Conservation (phyloP, 352 stramenopile genomes). For the Pythium inflatum region DNA sequence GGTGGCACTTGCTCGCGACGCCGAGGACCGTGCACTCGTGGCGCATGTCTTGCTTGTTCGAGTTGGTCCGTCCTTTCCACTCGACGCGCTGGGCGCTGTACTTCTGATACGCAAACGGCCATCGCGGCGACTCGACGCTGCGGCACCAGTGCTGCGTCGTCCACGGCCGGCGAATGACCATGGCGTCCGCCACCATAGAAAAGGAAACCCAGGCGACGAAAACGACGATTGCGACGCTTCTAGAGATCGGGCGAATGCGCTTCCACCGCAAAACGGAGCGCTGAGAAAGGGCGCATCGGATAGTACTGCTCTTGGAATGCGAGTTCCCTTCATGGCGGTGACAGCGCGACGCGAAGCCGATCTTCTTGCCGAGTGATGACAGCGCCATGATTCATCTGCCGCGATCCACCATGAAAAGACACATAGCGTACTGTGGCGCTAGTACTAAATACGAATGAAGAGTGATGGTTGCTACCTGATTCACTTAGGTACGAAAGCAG, state of each 20-base stretch:
- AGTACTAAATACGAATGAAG: too few relatives aligned
- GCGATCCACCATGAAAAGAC: too few relatives aligned
- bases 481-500: constrained; percentile 21
- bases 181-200: constrained; percentile 19
- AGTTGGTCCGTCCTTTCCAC: constrained; percentile 86
- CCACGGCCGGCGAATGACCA: constrained; percentile 85
- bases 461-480: neutral
- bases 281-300: too few relatives aligned
- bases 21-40: constrained; percentile 89
- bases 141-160: constrained; percentile 88
- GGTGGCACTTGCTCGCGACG: constrained; percentile 93
- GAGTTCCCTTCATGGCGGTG: too few relatives aligned
- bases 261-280: too few relatives aligned
- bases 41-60: constrained; percentile 92
- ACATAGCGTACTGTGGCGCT: too few relatives aligned
- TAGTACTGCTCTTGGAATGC: too few relatives aligned
- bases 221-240: neutral
- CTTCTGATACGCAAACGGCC: constrained; percentile 96
- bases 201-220: neutral
- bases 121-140: constrained; percentile 81
- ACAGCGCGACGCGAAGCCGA: too few relatives aligned
- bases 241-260: too few relatives aligned
- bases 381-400: too few relatives aligned
- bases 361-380: too few relatives aligned
- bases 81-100: constrained; percentile 68